phyloP scores from a whole-genome alignment of 2,329 filamentous ascomycete genomes.

The Metarhizium humberi region DNA sequence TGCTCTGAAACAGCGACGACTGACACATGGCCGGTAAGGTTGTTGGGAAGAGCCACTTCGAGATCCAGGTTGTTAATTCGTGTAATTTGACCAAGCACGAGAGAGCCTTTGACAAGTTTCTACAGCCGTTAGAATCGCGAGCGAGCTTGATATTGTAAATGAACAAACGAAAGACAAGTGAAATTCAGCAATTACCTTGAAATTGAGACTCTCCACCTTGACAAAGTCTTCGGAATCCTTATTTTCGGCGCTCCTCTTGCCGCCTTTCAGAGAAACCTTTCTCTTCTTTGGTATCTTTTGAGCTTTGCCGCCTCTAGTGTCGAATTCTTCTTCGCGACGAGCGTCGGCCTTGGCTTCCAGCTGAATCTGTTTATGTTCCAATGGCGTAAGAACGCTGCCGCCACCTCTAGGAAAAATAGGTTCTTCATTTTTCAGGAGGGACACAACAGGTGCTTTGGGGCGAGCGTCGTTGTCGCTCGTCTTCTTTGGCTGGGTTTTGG shows the following conservation, averaged over 20 bases:
- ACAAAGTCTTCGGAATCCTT: constrained; percentile 42
- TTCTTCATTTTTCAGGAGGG: constrained; percentile 65
- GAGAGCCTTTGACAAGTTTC: constrained; percentile 75
- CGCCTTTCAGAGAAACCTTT: constrained; percentile 40
- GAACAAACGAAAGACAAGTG: not conserved
- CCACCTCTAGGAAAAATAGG: constrained; percentile 88
- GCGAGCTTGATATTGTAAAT: not conserved
- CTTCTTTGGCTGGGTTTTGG: constrained; percentile 19
- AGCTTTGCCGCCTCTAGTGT: constrained; percentile 33
- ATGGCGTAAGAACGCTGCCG: constrained; percentile 77
- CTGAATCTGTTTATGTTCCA: constrained; percentile 95
- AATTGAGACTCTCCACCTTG: constrained; percentile 79
- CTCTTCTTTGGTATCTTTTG: constrained; percentile 48
- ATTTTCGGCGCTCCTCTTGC: constrained; percentile 40
- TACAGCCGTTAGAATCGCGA: constrained; percentile 25
- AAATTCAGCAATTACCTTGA: constrained; percentile 53
- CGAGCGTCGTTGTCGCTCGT: constrained; percentile 17
- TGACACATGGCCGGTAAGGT: constrained; percentile 79
- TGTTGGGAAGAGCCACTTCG: constrained; percentile 80
- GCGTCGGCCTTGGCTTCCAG: constrained; percentile 89
- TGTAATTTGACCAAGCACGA: constrained; percentile 79
- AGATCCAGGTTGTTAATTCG: constrained; percentile 74
- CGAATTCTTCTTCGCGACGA: constrained; percentile 70
- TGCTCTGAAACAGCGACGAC: constrained; percentile 84
- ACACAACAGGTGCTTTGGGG: constrained; percentile 28